Percentiles rank a stretch among this genome's conserved stretches.
These are phyloP conservation scores for Orbilia javanica DNA, from an alignment of 2,329 filamentous ascomycete species.

Conservation along the genomic window DNA sequence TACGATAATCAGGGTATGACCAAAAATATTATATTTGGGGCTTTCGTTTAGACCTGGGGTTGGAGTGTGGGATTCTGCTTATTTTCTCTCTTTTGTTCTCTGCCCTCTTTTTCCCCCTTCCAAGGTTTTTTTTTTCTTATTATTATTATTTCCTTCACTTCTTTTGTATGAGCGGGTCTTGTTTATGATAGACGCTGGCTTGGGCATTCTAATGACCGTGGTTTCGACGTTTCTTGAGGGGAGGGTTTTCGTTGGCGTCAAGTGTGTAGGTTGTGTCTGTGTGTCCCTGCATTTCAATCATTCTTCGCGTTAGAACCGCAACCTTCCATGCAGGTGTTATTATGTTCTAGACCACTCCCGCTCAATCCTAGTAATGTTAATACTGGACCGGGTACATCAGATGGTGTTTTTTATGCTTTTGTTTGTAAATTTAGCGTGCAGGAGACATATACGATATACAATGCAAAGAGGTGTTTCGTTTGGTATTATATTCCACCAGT, in stretches of 20 bases:
- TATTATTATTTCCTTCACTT: too few relatives aligned
- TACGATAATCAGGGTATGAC: conserved; percentile 49
- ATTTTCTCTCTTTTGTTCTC: conserved; percentile 9
- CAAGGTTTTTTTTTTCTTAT: neutral
- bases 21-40: conserved; percentile 49
- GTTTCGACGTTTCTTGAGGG: neutral
- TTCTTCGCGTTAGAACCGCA: conserved; percentile 39
- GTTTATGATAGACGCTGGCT: conserved; percentile 46
- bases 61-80: conserved; percentile 37
- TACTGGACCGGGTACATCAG: conserved; percentile 34
- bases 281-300: conserved; percentile 21
- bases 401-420: conserved; percentile 22
- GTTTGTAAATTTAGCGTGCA: conserved; percentile 13
- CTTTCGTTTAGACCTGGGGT: conserved; percentile 56
- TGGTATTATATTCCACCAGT: conserved; percentile 1
- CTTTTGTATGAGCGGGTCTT: conserved; percentile 39
- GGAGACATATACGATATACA: conserved; percentile 7
- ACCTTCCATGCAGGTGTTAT: conserved; percentile 2
- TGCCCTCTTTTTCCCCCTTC: neutral
- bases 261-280: conserved; percentile 21
- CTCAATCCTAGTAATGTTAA: conserved; percentile 51
- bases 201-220: conserved; percentile 43
- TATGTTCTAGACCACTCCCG: conserved; percentile 16
- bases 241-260: conserved; percentile 47
- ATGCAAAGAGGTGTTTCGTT: conserved; percentile 6